phyloP scores from a whole-genome alignment of 1,284 basidiomycete species.

The Puccinia horiana region DNA sequence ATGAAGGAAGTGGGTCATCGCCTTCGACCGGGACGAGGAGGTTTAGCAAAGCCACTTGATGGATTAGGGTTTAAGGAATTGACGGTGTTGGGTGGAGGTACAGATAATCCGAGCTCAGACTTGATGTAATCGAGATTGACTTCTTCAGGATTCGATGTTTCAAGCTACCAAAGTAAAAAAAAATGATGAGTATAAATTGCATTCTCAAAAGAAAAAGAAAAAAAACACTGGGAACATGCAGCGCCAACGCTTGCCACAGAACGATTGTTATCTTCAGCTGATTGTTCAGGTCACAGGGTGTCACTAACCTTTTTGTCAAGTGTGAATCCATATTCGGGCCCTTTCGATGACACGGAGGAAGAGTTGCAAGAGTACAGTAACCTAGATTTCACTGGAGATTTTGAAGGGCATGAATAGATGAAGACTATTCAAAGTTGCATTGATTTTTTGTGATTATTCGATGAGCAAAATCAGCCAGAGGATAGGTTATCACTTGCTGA shows the following conservation, averaged over 20 bases:
- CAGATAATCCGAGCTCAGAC: slow-evolving; percentile 14
- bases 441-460: background rate
- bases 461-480: background rate
- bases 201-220: background rate
- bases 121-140: slow-evolving; percentile 37
- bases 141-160: slow-evolving; percentile 45
- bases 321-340: slow-evolving; percentile 28
- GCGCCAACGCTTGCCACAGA: background rate
- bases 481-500: background rate
- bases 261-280: background rate
- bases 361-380: slow-evolving; percentile 47
- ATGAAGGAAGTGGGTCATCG: background rate
- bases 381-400: slow-evolving; percentile 43
- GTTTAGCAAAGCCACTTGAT: slow-evolving; percentile 34
- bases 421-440: slow-evolving; percentile 27
- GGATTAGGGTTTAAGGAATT: background rate
- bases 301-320: slow-evolving; percentile 41
- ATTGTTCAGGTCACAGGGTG: no score
- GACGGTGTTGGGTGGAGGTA: background rate
- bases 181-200: background rate
- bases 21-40: slow-evolving; percentile 44
- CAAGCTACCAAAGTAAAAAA: slow-evolving; percentile 2
- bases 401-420: slow-evolving; percentile 46
- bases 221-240: no score
- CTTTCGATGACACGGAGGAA: slow-evolving; percentile 37